Base-by-base conservation (phyloP, 1,284 basidiomycete species). In the Apiotrichum laibachii region DNA sequence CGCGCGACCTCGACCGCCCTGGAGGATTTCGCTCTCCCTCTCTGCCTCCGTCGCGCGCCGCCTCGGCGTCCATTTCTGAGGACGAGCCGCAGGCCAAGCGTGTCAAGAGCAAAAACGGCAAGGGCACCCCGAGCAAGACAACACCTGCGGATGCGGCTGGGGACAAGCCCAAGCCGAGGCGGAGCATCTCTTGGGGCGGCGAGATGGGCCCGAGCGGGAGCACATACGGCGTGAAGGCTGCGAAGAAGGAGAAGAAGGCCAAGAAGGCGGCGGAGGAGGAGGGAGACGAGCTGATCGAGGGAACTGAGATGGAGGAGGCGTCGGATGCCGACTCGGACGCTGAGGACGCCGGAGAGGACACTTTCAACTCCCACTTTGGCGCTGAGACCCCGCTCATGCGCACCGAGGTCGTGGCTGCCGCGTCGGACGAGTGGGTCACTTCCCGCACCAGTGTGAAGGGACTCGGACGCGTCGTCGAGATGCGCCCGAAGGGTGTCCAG, bases 391-490 rank as follows among this genome's bases (percentile, higher is more conserved):
- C 70, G 1, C 43, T 72, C 4, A 63, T 79, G 15, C 67, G 62
- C 0, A 44, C 68, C 1, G 63, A 67, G 10, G 55, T 61, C 12
- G 57, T 73, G 1, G 55, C 70, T 1, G 76, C 16, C 40, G 40
- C 40, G 43, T 7, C 64, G 21, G 67, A 66, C 6, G 61, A 69
- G 31, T 79, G 79, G 77, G 63, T 55, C 47, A 53, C 60, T 9
- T 61, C 60, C 19, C 55, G 66, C 40, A 63, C 46, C 21, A 55
- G 50, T 5, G 34, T 76, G 39, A 56, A 57, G 42, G 77, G 74
- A 1, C 71, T 90, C 12, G 87, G 86, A 7, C 64, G 76, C n/a
- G 80, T 83, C 6, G 77, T 83, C 5, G 81, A 86, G 62, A 79
- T 82, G 18, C 65, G 81, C 35, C 84, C 85, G 0, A 80, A 81